These are phyloP conservation scores for Penicillium sp. DNA, from an alignment of 2,329 filamentous ascomycete genomes.

Conservation along the genomic window DNA sequence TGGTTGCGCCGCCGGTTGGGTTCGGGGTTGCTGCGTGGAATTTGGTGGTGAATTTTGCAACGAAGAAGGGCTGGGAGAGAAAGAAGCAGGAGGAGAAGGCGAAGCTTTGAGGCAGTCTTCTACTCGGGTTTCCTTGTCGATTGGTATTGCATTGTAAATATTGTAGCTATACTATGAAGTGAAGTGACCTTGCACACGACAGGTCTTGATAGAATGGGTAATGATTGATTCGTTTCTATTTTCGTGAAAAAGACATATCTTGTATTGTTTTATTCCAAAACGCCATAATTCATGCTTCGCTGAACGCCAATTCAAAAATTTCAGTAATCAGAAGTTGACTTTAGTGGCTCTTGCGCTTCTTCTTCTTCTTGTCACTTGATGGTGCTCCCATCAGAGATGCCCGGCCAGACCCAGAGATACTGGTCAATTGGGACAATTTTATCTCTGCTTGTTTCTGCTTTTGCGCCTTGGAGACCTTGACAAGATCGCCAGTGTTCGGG, in stretches of 20 bases:
- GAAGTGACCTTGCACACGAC: not conserved
- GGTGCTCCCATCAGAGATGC: not conserved
- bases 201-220: not conserved
- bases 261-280: conserved; percentile 1
- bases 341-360: conserved; percentile 24
- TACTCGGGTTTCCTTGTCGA: not conserved
- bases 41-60: conserved; percentile 69
- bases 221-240: too few relatives aligned
- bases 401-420: conserved; percentile 32
- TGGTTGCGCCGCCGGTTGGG: conserved; percentile 73
- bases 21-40: conserved; percentile 68
- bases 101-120: conserved; percentile 44
- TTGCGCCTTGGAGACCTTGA: not conserved
- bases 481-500: not conserved
- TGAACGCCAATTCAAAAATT: conserved; percentile 16
- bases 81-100: conserved; percentile 61
- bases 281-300: conserved; percentile 10
- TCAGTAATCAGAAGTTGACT: not conserved
- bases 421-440: conserved; percentile 27
- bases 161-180: conserved; percentile 1
- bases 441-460: conserved; percentile 15
- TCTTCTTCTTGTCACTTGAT: conserved; percentile 14
- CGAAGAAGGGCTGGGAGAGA: conserved; percentile 70
- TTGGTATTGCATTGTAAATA: conserved; percentile 3
- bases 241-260: not conserved